These are phyloP conservation scores for Microbotryomycetes sp. DNA, from an alignment of 1,284 basidiomycete genomes.

Conservation along the genomic window DNA sequence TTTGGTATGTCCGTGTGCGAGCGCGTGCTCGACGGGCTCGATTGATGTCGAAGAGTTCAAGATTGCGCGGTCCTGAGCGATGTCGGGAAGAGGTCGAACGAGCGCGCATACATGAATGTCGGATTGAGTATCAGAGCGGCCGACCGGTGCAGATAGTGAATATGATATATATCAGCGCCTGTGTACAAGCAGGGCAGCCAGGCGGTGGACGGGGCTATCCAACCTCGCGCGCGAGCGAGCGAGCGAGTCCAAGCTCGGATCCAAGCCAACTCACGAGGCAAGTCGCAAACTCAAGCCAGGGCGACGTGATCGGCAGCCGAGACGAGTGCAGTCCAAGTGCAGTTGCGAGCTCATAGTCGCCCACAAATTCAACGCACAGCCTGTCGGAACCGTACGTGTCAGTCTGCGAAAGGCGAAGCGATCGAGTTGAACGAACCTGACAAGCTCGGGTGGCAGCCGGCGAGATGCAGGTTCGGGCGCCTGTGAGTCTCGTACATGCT, in stretches of 20 bases:
- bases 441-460: constrained; percentile 18
- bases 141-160: constrained; percentile 54
- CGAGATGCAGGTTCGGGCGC: constrained; percentile 1
- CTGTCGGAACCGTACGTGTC: background rate
- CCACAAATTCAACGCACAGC: constrained; percentile 45
- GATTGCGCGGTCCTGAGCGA: constrained; percentile 18
- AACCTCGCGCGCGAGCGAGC: no score
- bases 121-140: constrained; percentile 41
- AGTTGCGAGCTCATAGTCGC: constrained; percentile 69
- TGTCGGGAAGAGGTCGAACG: constrained; percentile 32
- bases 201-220: no score
- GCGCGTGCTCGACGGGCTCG: constrained; percentile 13
- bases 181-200: no score
- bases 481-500: no score
- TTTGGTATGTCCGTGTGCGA: constrained; percentile 49
- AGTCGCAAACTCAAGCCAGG: constrained; percentile 58
- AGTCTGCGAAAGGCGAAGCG: no score
- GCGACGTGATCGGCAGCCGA: constrained; percentile 51
- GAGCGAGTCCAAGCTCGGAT: no score
- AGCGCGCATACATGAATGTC: constrained; percentile 54
- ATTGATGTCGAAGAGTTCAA: constrained; percentile 10
- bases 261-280: constrained; percentile 43
- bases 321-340: constrained; percentile 65
- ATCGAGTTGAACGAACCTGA: constrained; percentile 4
- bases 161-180: no score